Base-by-base conservation (phyloP, 116 monocot species). In the Dioscorea cayenensis region DNA sequence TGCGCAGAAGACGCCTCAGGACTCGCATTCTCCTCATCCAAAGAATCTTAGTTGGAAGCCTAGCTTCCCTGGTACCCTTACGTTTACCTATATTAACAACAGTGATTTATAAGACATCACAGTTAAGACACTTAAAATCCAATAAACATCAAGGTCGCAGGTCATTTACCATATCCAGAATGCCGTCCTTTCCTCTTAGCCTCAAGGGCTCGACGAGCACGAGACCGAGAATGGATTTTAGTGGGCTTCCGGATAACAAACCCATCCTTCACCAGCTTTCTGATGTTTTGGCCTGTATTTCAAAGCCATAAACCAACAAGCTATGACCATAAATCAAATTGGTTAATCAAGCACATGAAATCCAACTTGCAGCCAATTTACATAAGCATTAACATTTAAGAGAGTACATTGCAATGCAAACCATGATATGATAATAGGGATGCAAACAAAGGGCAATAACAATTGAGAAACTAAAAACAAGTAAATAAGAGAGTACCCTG, bases 1-100 rank as follows among this genome's bases (percentile, higher is more conserved):
- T 84, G 23, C 74, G 67, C 13, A 84, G 52, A 70, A 84, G 32
- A 27, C 80, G 84, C 66, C 84, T 76, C 51, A 84, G 64, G 19
- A 84, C 78, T 20, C 83, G 70, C 83, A 83, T 83, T 66, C 78
- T 78, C 78, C 83, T 78, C 83, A 83, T 83, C 84, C 84, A 84
- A 20, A 84, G 73, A 25, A 84, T 62, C 77, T 84, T 84, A 10
- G 80, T 79, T 12, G 84, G 84, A 23, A 84, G 84, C 73, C 84
- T 84, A 25, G 84, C 84, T 49, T 84, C 80, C 51, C 75, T 66
- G 8, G 75, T 81, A 76, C 80, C 76, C 71, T 71, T 81, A 8
- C 76, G 76, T 51, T 76, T 76, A 81, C 75, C 74, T 73, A 17
- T 18, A 22, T 38, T 32, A 36, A 50, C 60, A n/a, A 36, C 14